A percentile compares a stretch with the other conserved stretches of the same genome.
Evolutionary conservation across 1,284 basidiomycete species (phyloP).

Genomic region (Puccinia hordei): DNA sequence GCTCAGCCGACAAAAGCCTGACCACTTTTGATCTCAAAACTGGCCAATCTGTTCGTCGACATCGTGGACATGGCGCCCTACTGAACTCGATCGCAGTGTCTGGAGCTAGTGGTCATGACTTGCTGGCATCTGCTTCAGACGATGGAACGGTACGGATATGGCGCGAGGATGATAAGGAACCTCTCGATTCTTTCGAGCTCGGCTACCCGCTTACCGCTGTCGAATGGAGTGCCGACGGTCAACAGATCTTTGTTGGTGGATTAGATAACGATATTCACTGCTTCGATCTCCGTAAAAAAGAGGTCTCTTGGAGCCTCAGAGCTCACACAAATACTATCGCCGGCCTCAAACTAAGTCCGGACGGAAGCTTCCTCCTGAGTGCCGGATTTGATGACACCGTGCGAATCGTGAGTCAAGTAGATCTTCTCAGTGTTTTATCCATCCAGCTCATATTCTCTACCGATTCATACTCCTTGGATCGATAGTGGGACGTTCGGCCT

Average conservation of each 20-base stretch:
- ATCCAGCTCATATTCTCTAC: background rate
- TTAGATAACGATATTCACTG: constrained; percentile 59
- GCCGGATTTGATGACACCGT: constrained; percentile 57
- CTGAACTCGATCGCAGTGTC: constrained; percentile 57
- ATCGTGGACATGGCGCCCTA: constrained; percentile 57
- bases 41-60: constrained; percentile 56
- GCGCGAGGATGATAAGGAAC: constrained; percentile 55
- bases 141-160: constrained; percentile 58
- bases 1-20: constrained; percentile 58
- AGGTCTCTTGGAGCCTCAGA: constrained; percentile 39
- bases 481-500: constrained; percentile 59
- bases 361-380: constrained; percentile 58
- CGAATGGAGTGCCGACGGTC: constrained; percentile 57
- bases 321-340: constrained; percentile 40
- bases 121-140: constrained; percentile 57
- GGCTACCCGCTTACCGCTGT: constrained; percentile 59
- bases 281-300: constrained; percentile 44
- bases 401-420: constrained; percentile 52
- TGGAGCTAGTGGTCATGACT: constrained; percentile 52
- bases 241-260: constrained; percentile 58
- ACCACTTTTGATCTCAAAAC: constrained; percentile 56
- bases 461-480: background rate
- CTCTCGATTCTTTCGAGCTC: constrained; percentile 56
- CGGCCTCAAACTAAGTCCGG: constrained; percentile 57
- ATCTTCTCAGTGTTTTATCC: background rate